Base-by-base conservation (phyloP, 2,329 filamentous ascomycete genomes). In the Pseudonectria buxi region DNA sequence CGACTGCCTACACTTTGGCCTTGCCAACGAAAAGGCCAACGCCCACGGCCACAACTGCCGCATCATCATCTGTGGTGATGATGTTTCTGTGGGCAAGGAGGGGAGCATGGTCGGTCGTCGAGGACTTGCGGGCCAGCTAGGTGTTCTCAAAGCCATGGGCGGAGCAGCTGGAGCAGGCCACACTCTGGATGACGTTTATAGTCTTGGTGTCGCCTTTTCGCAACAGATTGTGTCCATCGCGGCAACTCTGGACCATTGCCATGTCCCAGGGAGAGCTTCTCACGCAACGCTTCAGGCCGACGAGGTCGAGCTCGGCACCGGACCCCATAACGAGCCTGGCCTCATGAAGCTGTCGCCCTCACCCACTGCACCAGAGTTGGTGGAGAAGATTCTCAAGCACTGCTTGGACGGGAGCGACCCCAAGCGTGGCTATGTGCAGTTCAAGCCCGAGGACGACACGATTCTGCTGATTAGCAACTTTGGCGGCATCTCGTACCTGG, bases 261-360 rank as follows among this genome's bases (percentile, higher is more conserved):
- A 79, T 44, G 72, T 76, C 2, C 72, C 73, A 0, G 73, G 73
- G 0, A 63, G 72, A 26, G 53, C 61, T 2, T 64, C 72, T 38
- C 68, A 72, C 38, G 65, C 57, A n/a, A 64, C 58, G 12, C 63
- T 79, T 3, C 61, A 57, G 9, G 53, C 59, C 2, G 56, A 75
- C 36, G 74, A 76, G 37, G 55, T 81, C 25, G 78, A 80, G 53
- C 63, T 82, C n/a, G 78, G 79, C 3, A 81, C 78, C 14, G 78
- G 79, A 1, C 76, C 76, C 11, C 79, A 83, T 53, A 81, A 81
- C 50, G 78, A 83, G 55, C 78, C 78, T 0, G 78, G 72, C 1
- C 72, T 76, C 49, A 65, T 63, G 49, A 76, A 74, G 54, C 49
- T 79, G 13, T 71, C 69, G 0, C 77, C 72, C 0, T 63, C 57